Base-by-base conservation (phyloP, 495 filamentous ascomycete species). In the Daldinia caldariorum region DNA sequence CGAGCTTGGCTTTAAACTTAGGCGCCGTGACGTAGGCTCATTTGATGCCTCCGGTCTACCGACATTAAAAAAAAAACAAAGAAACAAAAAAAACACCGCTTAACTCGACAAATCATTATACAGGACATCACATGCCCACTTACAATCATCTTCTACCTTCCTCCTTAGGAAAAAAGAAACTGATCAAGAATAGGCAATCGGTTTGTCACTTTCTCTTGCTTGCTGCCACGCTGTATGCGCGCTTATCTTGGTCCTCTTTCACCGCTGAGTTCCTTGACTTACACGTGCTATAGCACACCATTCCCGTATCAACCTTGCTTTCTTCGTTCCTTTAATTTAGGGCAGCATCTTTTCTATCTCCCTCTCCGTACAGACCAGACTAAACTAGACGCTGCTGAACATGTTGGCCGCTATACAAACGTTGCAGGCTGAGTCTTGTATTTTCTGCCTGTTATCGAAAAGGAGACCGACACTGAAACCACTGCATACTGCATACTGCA, bases 91-190 rank as follows among this genome's bases (percentile, higher is more conserved):
- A 51, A 55, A 58, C 58, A 32, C 51, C 65, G 65, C 43, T 68
- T 62, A 43, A 49, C 58, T 53, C 16, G n/a, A 43, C 59, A 34
- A 43, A 54, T 54, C 63, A 62, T 63, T 63, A 63, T 35, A 45
- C 31, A 14, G 10, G 26, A 63, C 45, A 29, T 43, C 66, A 58
- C 59, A 69, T 69, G 58, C 22, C 34, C 29, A 58, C 51, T 54
- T 16, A 1, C 26, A 26, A 26, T 26, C 47, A 13, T 53, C 20
- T 58, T 55, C 32, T 62, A 69, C 66, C 60, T 69, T 47, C 66
- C 66, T 18, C 60, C 47, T 55, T 60, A 10, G 56, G 66, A 39
- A 47, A 47, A 47, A 58, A 39, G 20, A 47, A 47, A 58, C 43
- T 29, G 14, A 14, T 53, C 34, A 16, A 43, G 4, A 4, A 29